Percentiles rank a stretch among this genome's conserved stretches.
phyloP scores from a whole-genome alignment of 306 rosid genomes.

The Sesbania bispinosa region DNA sequence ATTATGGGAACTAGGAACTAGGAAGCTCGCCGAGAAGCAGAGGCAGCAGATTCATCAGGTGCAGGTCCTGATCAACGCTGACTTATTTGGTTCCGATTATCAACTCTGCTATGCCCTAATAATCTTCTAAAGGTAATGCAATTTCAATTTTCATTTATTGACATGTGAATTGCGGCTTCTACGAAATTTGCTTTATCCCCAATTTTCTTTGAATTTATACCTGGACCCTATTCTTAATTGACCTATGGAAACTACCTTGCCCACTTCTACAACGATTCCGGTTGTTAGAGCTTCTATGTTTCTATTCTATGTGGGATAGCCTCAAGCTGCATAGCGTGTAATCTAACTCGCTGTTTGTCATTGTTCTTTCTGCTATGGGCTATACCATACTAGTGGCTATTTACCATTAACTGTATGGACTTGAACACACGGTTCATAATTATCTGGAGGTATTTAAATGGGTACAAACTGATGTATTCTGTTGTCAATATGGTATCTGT shows the following conservation, averaged over 20 bases:
- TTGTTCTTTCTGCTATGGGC: not conserved
- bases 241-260: not conserved
- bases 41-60: conserved; percentile 47
- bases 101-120: not conserved
- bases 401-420: not conserved
- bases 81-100: not conserved
- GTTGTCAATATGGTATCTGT: not conserved
- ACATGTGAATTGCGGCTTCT: too few relatives aligned
- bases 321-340: not conserved
- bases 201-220: not conserved
- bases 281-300: not conserved
- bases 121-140: not conserved
- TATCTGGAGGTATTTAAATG: not conserved
- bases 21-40: conserved; percentile 61
- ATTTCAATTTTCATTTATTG: too few relatives aligned
- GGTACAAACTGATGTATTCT: not conserved
- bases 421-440: not conserved
- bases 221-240: not conserved
- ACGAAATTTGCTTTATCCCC: too few relatives aligned
- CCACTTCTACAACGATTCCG: not conserved
- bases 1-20: too few relatives aligned
- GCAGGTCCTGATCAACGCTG: conserved; percentile 22
- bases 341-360: not conserved
- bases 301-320: not conserved
- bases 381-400: not conserved